Evolutionary conservation across 2,329 filamentous ascomycete species (phyloP), one percentile per base, ranked within the genome.

Genomic region (Aspergillus spinulosporus): DNA sequence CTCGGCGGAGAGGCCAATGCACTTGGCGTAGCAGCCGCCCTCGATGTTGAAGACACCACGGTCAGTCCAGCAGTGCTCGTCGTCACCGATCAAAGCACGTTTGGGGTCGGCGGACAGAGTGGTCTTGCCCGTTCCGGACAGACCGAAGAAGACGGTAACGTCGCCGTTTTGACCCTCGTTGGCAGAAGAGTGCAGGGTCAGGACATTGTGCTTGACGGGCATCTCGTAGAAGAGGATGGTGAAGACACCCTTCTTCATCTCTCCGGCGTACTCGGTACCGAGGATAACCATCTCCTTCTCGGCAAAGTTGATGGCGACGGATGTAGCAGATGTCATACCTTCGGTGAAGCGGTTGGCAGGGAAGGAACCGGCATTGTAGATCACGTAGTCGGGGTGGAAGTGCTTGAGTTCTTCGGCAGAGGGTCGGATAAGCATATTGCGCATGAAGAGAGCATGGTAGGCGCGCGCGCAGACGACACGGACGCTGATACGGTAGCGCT

Each of bases 221-320:
- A 97, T 99, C 83, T 99, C 94, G 83, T 97, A 99, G 85, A 96
- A 99, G 74, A 99, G 87, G 49, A 99, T 92, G 47, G 94, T 99
- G 84, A 99, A 99, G 77, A 99, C 85, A 68, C 94, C 92, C 83
- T 96, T 96, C 83, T 96, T 96, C 90, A 94, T 93, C 80, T 93
- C 90, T 70, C 93, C 93, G 56, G 94, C 94, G 73, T 99, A 99
- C 81, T 99, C 94, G 36, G 94, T 99, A 76, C 94, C 94, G 56
- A 99, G 87, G 74, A 99, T 99, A 67, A 99, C 94, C 94, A 99
- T 99, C 84, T 99, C 94, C 88, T 96, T 97, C 74, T 97, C 92
- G 73, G 89, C 89, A 70, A 99, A 99, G 87, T 99, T 99, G 82
- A 99, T 95, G 66, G 94, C 89, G 51, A 99, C 93, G 6, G 94